A percentile compares a stretch with the other conserved stretches of the same genome.
Evolutionary conservation across 1,284 basidiomycete species (phyloP).

Genomic region (Sanghuangporus weigelae): DNA sequence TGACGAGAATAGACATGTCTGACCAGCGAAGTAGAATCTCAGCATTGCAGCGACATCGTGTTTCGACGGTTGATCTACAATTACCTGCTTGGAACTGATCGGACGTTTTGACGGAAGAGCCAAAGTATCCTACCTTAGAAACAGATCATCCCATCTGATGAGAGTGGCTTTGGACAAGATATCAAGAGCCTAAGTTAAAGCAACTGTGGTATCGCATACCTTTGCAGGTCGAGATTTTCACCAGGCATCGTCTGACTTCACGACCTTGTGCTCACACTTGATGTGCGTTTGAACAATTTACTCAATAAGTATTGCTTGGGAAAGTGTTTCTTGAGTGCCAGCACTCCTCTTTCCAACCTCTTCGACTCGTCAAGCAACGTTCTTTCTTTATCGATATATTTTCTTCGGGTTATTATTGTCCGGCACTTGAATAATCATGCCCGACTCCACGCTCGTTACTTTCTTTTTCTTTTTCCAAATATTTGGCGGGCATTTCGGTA

Average conservation of each 20-base stretch:
- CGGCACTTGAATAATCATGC: neutral
- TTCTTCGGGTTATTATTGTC: neutral
- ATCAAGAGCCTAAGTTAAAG: neutral
- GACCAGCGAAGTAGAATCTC: no score
- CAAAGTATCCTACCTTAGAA: neutral
- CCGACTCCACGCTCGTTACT: neutral
- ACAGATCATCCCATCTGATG: neutral
- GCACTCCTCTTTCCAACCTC: neutral
- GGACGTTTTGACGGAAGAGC: neutral
- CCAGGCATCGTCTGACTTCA: neutral
- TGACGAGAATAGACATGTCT: no score
- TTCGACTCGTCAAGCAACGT: neutral
- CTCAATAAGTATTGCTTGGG: neutral
- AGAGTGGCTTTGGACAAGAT: neutral
- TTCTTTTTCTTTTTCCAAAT: constrained; percentile 1
- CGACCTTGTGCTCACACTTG: neutral
- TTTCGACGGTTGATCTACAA: neutral
- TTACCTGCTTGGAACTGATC: neutral
- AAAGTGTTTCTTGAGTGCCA: neutral
- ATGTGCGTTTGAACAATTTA: neutral
- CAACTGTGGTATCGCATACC: neutral
- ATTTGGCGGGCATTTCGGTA: constrained; percentile 1
- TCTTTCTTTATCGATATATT: neutral
- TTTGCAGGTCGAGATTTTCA: neutral
- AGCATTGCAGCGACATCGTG: neutral